These are phyloP conservation scores for Talaromyces sp. DNA, from an alignment of 2,329 filamentous ascomycete species.

Conservation along the genomic window DNA sequence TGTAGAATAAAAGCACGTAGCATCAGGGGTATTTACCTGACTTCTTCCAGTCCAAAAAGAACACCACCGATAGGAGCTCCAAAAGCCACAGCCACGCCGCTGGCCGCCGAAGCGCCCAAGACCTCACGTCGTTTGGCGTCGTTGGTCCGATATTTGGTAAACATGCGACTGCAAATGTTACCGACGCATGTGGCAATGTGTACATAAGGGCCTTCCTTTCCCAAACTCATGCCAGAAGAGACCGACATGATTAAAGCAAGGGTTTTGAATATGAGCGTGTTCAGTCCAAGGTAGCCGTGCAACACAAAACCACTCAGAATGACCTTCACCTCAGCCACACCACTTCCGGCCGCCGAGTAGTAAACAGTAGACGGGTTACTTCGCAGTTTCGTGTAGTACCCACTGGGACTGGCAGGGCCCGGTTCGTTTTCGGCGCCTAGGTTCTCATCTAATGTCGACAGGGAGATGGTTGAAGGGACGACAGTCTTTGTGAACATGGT, in stretches of 20 bases:
- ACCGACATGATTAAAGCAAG: conserved; percentile 80
- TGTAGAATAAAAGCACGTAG: not conserved
- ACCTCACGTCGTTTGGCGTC: conserved; percentile 92
- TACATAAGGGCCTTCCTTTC: conserved; percentile 95
- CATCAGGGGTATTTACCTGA: conserved; percentile 43
- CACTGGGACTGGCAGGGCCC: conserved; percentile 39
- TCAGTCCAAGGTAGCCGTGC: conserved; percentile 87
- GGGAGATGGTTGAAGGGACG: conserved; percentile 79
- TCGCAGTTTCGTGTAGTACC: conserved; percentile 27
- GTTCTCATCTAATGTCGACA: conserved; percentile 90
- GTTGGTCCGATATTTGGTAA: conserved; percentile 87
- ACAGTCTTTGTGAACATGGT: conserved; percentile 90
- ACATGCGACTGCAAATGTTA: conserved; percentile 92
- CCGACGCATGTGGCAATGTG: conserved; percentile 94
- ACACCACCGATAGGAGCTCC: conserved; percentile 87
- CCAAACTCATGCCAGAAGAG: conserved; percentile 85
- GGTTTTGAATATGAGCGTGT: conserved; percentile 82
- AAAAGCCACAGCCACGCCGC: conserved; percentile 90
- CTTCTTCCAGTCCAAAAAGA: conserved; percentile 89
- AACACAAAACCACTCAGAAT: conserved; percentile 97
- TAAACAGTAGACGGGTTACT: conserved; percentile 72
- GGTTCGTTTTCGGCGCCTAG: conserved; percentile 62
- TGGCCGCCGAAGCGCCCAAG: conserved; percentile 85
- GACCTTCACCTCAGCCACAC: conserved; percentile 94
- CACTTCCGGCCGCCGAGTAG: conserved; percentile 92